Base-by-base conservation (phyloP, 2,329 filamentous ascomycete genomes). In the Helotiales sp. region DNA sequence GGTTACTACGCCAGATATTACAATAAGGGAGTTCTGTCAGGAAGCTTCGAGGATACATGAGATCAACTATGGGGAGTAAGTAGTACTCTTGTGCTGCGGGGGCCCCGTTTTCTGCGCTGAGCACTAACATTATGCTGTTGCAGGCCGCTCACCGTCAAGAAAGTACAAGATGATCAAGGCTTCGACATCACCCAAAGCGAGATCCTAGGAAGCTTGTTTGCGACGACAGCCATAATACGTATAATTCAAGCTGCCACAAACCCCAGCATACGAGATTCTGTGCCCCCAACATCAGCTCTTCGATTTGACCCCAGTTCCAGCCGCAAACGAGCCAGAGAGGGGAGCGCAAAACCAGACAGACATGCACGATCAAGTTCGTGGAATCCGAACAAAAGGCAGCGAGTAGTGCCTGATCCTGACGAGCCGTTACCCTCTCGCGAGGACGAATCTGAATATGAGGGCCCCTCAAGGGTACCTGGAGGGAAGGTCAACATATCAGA, bases 221-320 rank as follows among this genome's bases (percentile, higher is more conserved):
- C 49, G 5, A 64, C 64, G 49, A 61, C 57, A 6, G 62, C 62
- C 51, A 67, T 62, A 0, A 66, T 71, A 51, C 65, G 69, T 51
- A 58, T 71, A 19, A 56, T 71, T 22, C 65, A 70, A 60, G 67
- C 69, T 36, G 58, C 63, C 3, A 27, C 62, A 3, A 54, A 56
- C n/a, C 59, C 66, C 13, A 60, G 51, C 10, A 44, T 65, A 9
- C 65, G 69, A 57, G 69, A 71, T 40, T 71, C 69, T 1, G 64
- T 71, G 25, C 68, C 69, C 31, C 69, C 69, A n/a, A 67, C 62
- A 10, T 71, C 69, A 10, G 66, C 63, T 13, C 61, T 71, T n/a
- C 63, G 69, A 53, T 71, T 62, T 34, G 59, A 69, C 30, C 63
- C 66, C 15, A 27, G 50, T 12, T 19, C 36, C 10, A 57, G 49